Base-by-base conservation (phyloP, 2,329 filamentous ascomycete genomes). In the Ambrosiella cleistominuta region DNA sequence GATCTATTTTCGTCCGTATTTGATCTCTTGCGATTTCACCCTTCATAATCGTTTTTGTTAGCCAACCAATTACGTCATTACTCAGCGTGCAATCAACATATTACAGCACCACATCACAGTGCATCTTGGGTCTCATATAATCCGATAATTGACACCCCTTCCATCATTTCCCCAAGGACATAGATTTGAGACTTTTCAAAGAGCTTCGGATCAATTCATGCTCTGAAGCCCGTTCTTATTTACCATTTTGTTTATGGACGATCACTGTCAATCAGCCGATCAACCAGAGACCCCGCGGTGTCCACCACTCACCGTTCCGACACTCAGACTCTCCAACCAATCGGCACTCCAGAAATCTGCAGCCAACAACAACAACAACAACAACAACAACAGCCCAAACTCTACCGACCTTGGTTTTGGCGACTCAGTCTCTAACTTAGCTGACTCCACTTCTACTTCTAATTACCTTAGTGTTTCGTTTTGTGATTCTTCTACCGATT, bases 231-330 rank as follows among this genome's bases (percentile, higher is more conserved):
- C 55, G 37, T 49, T 54, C 36, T 54, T 42, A 44, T 47, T 54
- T 39, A 57, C 51, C 47, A 58, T 35, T 44, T 54, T 58, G 57
- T 58, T 44, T 58, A 58, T 58, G 57, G 57, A 45, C 44, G 40
- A 53, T 35, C 49, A 52, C 44, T 47, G 44, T 17, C 11, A 13
- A 8, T 17, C 2, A 47, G 44, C 44, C n/a, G 12, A 47, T 47
- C 44, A 47, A 3, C 44, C 44, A 13, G 19, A 15, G 8, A 47
- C 44, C 5, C 44, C 12, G 12, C 44, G n/a, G 44, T 17, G 37
- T 45, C 50, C 39, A 40, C 55, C 50, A 42, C 39, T 53, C 45
- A 36, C 52, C 40, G 51, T 36, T 50, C 38, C 44, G 50, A 57
- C 36, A 56, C 27, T 27, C 27, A 27, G 27, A 27, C 4, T 27